These are phyloP conservation scores for Cryptococcus deneoformans DNA, from an alignment of 1,284 basidiomycete genomes.

Conservation along the genomic window DNA sequence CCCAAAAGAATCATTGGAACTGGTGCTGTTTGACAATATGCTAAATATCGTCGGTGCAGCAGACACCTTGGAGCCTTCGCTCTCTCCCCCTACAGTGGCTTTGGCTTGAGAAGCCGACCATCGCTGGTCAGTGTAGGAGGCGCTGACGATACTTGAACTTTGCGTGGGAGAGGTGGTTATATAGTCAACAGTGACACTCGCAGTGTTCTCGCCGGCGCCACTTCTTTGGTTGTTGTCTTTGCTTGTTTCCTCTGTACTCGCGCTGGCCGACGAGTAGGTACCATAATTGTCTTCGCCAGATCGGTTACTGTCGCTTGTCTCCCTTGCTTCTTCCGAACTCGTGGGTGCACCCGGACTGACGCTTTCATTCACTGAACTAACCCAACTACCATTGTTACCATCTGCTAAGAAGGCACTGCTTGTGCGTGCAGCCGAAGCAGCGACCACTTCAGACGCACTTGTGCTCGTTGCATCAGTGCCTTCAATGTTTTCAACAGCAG, in stretches of 20 bases:
- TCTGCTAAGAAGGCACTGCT: too few species aligned
- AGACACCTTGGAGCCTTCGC: background rate
- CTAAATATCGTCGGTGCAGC: background rate
- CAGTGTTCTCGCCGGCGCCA: background rate
- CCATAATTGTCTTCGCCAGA: background rate
- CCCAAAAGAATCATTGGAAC: background rate
- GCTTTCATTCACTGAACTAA: too few species aligned
- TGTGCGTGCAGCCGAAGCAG: background rate
- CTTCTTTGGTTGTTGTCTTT: background rate
- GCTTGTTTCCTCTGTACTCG: background rate
- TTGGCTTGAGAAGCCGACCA: background rate
- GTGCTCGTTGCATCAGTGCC: background rate
- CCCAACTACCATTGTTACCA: too few species aligned
- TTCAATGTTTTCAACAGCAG: background rate
- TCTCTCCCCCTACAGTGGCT: too few species aligned
- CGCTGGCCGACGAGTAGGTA: background rate
- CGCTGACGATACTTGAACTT: background rate
- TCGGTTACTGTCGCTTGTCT: background rate
- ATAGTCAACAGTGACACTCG: background rate
- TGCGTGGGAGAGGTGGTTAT: background rate
- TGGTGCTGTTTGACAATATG: background rate
- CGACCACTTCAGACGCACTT: background rate
- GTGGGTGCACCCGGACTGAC: too few species aligned
- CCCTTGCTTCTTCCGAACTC: too few species aligned
- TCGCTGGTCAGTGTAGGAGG: background rate